Evolutionary conservation across 2,329 filamentous ascomycete genomes (phyloP), one percentile per base, ranked within the genome.

Genomic region (Phoma sp.): DNA sequence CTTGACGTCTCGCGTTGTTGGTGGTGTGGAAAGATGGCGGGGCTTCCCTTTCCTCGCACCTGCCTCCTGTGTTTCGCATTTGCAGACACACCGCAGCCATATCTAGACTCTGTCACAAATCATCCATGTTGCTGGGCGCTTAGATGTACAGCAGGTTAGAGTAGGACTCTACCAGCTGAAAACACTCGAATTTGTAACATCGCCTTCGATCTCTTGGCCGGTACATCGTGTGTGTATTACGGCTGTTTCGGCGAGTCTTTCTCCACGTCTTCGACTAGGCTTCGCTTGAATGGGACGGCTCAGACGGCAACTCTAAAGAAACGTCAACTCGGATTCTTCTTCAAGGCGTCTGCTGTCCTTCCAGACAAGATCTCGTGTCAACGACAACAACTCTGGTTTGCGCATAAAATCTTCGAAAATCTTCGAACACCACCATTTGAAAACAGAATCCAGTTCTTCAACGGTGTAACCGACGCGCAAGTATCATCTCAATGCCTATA

Each of bases 251-350:
- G 50, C 43, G 33, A 36, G 51, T 32, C 33, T 32, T 38, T 29
- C 27, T 31, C n/a, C 21, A 25, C 43, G 31, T 48, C 51, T 32
- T 47, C 36, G 38, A 38, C 43, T 33, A 43, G 43, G 32, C 37
- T 37, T 53, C 43, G 37, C 36, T 43, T 36, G 25, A 32, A 41
- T 31, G 36, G 37, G 25, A 37, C 51, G 51, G 51, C 51, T 47
- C 43, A 17, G 44, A 38, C 51, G 43, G 51, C 51, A 53, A 48
- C 38, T 54, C 51, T 54, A 54, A 54, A 54, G 35, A 38, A 54
- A 54, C 44, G 38, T 54, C 51, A 48, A 43, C 33, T 39, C 15
- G 31, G 2, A 31, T 8, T 24, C 0, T 6, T 13, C 15, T 33
- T 10, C 24, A 27, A 21, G n/a, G 1, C 24, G 19, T n/a, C 24